Evolutionary conservation across 1,284 basidiomycete species (phyloP).

Genomic region (Ustilago nuda): DNA sequence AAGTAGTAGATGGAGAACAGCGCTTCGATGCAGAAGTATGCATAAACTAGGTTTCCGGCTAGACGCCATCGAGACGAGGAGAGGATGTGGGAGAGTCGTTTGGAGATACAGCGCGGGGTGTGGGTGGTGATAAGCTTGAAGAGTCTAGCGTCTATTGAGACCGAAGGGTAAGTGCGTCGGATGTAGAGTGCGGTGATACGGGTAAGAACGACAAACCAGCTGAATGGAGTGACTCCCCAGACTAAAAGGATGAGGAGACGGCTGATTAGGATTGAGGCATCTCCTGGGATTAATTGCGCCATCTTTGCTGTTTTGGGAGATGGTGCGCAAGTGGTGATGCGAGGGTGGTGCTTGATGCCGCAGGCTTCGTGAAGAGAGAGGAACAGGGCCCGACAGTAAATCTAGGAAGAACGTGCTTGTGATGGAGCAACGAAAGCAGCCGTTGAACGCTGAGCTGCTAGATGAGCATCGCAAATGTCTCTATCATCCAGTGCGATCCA

Average conservation of each 20-base stretch:
- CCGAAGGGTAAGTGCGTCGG: conserved; percentile 4
- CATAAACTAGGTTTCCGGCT: conserved; percentile 28
- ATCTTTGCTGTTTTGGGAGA: conserved; percentile 9
- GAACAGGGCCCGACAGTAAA: too few species aligned
- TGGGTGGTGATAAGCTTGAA: conserved; percentile 14
- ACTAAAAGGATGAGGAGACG: conserved; percentile 48
- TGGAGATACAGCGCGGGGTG: conserved; percentile 11
- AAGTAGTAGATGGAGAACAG: conserved; percentile 63
- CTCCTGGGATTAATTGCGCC: conserved; percentile 48
- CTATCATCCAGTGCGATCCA: too few species aligned
- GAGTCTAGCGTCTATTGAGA: conserved; percentile 18
- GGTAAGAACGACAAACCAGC: conserved; percentile 48
- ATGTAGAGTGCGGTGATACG: conserved; percentile 21
- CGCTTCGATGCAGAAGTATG: conserved; percentile 45
- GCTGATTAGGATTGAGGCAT: conserved; percentile 49
- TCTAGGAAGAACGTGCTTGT: not conserved
- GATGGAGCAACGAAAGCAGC: not conserved
- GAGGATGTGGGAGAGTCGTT: not conserved
- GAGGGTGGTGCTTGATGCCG: not conserved
- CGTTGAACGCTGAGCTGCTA: not conserved
- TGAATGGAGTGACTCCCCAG: conserved; percentile 58
- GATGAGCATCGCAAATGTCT: not conserved
- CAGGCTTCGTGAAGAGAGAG: too few species aligned
- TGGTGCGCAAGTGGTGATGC: not conserved
- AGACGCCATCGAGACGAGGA: conserved; percentile 25